Base-by-base conservation (phyloP, 331 rosid genomes). In the Telfairia occidentalis region DNA sequence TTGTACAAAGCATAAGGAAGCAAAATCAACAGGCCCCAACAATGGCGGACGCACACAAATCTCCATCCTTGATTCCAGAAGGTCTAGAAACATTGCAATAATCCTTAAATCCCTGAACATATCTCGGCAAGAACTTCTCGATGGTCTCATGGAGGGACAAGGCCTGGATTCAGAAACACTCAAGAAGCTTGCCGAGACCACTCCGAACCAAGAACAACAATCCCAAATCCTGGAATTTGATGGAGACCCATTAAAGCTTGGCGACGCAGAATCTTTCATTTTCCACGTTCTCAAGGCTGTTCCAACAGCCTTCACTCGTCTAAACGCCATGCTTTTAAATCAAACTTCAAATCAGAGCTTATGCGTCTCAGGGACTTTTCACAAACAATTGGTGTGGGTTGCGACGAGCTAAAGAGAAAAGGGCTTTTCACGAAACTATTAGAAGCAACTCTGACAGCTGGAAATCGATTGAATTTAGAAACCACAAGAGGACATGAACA, bases 401-500 rank as follows among this genome's bases (percentile, higher is more conserved):
- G 96, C 78, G 83, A 86, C 77, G 99, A 90, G 79, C 96, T 95
- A 67, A 21, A 85, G 64, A 85, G 76, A 26, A 71, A 89, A 43
- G 96, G 99, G 5, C 82, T 95, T 5, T 89, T 95, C 32, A 78
- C 88, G 84, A 95, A 95, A 75, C 90, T 95, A 12, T 87, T 95
- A 15, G 99, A 95, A 79, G 99, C 96, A n/a, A 86, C 90, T 24
- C 96, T 95, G 42, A 95, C 90, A 78, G 89, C 97, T 4, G 99
- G 97, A 42, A 95, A 90, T 55, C 88, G 96, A 5, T 88, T 95
- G 99, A 95, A 95, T 76, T 96, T 93, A 5, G 99, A 96, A 50
- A 95, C 97, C 35, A 75, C 89, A 0, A 79, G 97, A 78, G 99
- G 97, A 18, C 83, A 90, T 80, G 97, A 97, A 29, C 89, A 90